A percentile compares a stretch with the other conserved stretches of the same genome.
phyloP scores from a whole-genome alignment of 768 basidiomycete genomes.

The Podaxis rugospora region DNA sequence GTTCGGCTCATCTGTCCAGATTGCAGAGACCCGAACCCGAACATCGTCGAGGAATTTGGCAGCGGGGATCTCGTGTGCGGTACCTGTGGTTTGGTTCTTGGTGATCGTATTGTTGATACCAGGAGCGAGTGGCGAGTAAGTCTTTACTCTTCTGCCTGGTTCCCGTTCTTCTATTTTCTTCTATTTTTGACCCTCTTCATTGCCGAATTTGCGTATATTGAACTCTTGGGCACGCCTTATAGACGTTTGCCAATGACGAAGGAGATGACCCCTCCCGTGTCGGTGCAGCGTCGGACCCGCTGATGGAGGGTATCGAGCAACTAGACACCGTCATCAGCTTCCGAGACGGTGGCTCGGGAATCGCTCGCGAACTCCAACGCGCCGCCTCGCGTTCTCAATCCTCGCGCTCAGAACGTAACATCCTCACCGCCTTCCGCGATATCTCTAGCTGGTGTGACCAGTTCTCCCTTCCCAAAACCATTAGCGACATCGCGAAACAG shows the following conservation, averaged over 20 bases:
- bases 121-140: conserved; percentile 96
- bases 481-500: conserved; percentile 95
- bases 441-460: conserved; percentile 94
- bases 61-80: conserved; percentile 97
- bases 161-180: conserved; percentile 16
- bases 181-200: conserved; percentile 10
- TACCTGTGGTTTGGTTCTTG: conserved; percentile 89
- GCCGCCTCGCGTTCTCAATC: conserved; percentile 80
- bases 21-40: conserved; percentile 88
- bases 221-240: conserved; percentile 9
- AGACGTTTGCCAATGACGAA: conserved; percentile 99
- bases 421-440: conserved; percentile 85
- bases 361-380: conserved; percentile 88
- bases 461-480: conserved; percentile 90
- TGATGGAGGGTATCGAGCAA: conserved; percentile 93
- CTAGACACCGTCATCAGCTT: conserved; percentile 94
- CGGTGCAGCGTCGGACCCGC: conserved; percentile 90
- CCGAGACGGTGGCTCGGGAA: conserved; percentile 90
- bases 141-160: conserved; percentile 19
- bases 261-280: conserved; percentile 99
- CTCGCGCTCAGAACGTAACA: conserved; percentile 79
- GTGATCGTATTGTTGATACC: conserved; percentile 96
- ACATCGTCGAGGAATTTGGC: conserved; percentile 96
- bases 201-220: neutral
- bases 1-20: conserved; percentile 94